A percentile compares a stretch with the other conserved stretches of the same genome.
Evolutionary conservation across 805 yeast species (phyloP).

Genomic region (Gaillardinia entomophila): DNA sequence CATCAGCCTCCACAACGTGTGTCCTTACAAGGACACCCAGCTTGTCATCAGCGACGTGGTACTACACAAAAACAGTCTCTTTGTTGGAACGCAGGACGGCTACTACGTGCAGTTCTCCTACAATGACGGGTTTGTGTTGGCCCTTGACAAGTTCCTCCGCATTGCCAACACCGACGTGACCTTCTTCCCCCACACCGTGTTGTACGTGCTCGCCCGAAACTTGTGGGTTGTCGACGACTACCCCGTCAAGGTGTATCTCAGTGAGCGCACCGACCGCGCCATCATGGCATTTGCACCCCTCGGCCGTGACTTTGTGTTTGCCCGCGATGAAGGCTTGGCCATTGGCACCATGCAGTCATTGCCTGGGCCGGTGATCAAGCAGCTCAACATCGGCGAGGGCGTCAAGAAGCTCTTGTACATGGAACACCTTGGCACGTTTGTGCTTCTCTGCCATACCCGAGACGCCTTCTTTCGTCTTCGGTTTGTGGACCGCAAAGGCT

Average conservation of each 20-base stretch:
- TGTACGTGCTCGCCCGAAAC: constrained; percentile 19
- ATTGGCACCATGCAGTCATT: constrained; percentile 19
- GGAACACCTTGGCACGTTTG: constrained; percentile 21
- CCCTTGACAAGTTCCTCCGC: constrained; percentile 11
- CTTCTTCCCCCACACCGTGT: constrained; percentile 11
- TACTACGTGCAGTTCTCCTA: constrained; percentile 13
- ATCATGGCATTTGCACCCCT: constrained; percentile 9
- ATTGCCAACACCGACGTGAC: constrained; percentile 22
- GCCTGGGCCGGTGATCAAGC: constrained; percentile 19
- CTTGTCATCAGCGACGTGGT: background rate
- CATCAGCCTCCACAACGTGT: background rate
- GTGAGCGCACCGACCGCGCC: constrained; percentile 27
- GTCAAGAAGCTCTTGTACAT: constrained; percentile 27
- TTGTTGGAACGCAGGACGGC: constrained; percentile 31
- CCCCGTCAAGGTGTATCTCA: constrained; percentile 29
- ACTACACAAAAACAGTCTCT: constrained; percentile 4
- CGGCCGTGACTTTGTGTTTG: constrained; percentile 8
- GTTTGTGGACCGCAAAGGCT: constrained; percentile 28
- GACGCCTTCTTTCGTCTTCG: constrained; percentile 18
- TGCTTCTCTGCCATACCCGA: constrained; percentile 25
- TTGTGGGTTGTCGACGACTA: constrained; percentile 29
- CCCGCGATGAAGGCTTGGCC: constrained; percentile 34
- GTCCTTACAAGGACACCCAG: background rate
- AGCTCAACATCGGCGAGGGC: constrained; percentile 24
- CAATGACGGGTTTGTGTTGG: constrained; percentile 1